Base-by-base conservation (phyloP, 177 flowering plant genomes). In the Vitis hybrid region DNA sequence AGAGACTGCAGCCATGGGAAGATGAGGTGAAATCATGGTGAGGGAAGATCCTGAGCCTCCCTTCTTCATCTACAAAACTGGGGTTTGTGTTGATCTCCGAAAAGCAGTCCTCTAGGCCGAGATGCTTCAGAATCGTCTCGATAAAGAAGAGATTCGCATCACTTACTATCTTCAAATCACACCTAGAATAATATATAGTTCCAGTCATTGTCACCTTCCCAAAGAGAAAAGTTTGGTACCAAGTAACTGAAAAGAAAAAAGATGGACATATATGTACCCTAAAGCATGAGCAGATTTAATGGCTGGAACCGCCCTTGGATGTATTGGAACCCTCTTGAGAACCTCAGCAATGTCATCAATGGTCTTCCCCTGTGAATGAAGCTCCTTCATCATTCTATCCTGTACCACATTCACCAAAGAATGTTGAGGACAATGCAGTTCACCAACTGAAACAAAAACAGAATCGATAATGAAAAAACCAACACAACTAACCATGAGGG, bases 71-170 rank as follows among this genome's bases (percentile, higher is more conserved):
- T 2, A 90, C 81, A 56, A 61, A 81, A 35, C 87, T 59, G 1
- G 92, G 92, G 70, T 90, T 90, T 0, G 94, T 87, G 74, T 83
- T 81, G 68, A 90, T 87, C 67, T 87, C 90, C 1, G 87, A 76
- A 73, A 90, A 90, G 61, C 67, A 88, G 13, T 78, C 83, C 56
- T 72, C 71, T 15, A 88, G 32, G 7, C 84, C 90, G 32, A 79
- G 84, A 70, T 90, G 88, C 27, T 81, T 71, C 81, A 90, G 66
- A 52, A 90, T 83, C 15, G 90, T 90, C 76, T 84, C 91, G 24
- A 90, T 85, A 77, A 71, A 85, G 70, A 87, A 87, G 30, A 17
- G 9, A 58, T 87, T 87, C 20, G 91, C 91, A 64, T 87, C 91
- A 46, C 89, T 87, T 8, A 87, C 79, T n/a, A 87, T 71, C 78